Percentiles rank a stretch among this genome's conserved stretches.
Evolutionary conservation across 2,329 filamentous ascomycete genomes (phyloP).

Genomic region (Diplodia scrobiculata): DNA sequence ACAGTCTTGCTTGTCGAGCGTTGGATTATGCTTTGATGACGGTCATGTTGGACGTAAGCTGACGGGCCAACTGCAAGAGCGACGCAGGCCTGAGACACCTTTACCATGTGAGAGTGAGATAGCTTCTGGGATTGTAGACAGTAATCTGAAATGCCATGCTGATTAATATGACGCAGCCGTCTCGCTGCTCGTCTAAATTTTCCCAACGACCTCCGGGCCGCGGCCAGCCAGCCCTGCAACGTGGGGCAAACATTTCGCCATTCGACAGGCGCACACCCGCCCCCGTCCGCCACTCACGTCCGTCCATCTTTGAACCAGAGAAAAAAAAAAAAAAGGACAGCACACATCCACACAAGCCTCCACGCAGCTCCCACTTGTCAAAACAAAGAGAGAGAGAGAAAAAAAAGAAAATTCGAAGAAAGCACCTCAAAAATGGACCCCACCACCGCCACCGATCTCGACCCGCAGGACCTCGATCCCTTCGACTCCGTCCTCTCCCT

Average conservation of each 20-base stretch:
- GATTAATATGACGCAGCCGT: slow-evolving; percentile 17
- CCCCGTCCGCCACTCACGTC: not conserved
- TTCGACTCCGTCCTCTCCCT: slow-evolving; percentile 62
- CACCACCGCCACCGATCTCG: not conserved
- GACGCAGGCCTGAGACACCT: not conserved
- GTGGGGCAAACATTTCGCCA: slow-evolving; percentile 10
- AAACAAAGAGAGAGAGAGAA: not conserved
- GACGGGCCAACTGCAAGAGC: not conserved
- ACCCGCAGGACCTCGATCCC: slow-evolving; percentile 47
- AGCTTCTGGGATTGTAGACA: not conserved
- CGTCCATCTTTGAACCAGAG: not conserved
- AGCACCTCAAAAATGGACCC: not conserved
- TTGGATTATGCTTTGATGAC: not conserved
- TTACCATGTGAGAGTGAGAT: not conserved
- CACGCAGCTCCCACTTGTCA: not conserved
- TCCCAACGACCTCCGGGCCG: not conserved
- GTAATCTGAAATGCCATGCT: not conserved
- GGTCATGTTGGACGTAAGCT: not conserved
- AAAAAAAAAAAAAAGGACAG: not conserved
- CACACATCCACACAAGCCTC: not conserved
- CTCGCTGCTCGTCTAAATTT: not conserved
- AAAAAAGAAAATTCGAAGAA: not conserved
- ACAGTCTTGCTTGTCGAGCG: not conserved
- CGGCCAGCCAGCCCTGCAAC: not conserved
- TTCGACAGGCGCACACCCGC: not conserved